Evolutionary conservation across 495 filamentous ascomycete species (phyloP), one percentile per base, ranked within the genome.

Genomic region (Penicillium lividum): DNA sequence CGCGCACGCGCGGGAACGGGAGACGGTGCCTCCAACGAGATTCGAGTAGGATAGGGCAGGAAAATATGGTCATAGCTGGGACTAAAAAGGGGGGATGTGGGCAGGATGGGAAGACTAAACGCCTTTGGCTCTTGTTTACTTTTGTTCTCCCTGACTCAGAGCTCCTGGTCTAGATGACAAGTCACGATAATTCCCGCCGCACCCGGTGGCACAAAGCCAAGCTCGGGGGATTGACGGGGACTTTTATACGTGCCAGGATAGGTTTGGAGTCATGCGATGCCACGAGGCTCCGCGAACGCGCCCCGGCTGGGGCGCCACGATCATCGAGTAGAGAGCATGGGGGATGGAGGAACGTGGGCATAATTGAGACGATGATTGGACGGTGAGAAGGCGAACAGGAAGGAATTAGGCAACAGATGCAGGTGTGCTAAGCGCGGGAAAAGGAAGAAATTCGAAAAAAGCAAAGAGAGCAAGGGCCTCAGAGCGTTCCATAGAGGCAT

Each of bases 381-480:
- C 43, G 60, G 11, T 15, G n/a, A 25, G 54, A 36, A 54, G 15
- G 38, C n/a, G 34, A 43, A 34, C 43, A 29, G 34, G 27, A 34
- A 33, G 30, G 30, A 22, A 47, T 58, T 52, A 47, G 52, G 33
- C 38, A 55, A 44, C 47, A 38, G 28, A 53, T 46, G 44, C 27
- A 25, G 25, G 46, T 33, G 56, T 54, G 67, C 57, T 68, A 68
- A 68, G 62, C 67, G 67, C 67, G 67, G 67, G 36, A 65, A 55
- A 55, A 49, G 51, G 40, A 57, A 58, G 43, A 52, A 62, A 60
- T 54, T 44, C 27, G 38, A 55, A 25, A 25, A 31, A 51, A 55
- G 54, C 56, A 52, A 54, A 60, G 58, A 58, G 34, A 49, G 13
- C 8, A n/a, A 28, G 38, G 54, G 58, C 60, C 51, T 31, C 43